Base-by-base conservation (phyloP, 2,329 filamentous ascomycete species). In the Sordariomycetes sp. region DNA sequence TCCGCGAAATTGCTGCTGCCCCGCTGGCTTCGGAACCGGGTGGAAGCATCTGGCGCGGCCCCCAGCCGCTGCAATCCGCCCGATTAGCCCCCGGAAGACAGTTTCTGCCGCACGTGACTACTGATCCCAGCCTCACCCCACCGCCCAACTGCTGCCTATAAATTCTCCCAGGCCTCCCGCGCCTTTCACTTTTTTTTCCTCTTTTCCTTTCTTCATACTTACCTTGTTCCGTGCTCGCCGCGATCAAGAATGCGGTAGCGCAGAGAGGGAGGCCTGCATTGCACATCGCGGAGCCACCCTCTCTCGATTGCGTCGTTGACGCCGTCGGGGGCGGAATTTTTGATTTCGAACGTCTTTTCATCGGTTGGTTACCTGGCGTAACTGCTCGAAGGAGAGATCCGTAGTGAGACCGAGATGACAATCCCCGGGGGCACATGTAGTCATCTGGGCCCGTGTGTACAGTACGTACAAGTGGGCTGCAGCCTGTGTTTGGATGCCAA, bases 271-370 rank as follows among this genome's bases (percentile, higher is more conserved):
- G 70, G 71, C 74, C 76, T 79, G 75, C 76, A 79, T 78, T 76
- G 76, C 76, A 79, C 76, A 76, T 67, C 74, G 76, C 72, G 76
- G 76, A 71, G 74, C 75, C 70, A 65, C 70, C 69, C 71, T 68
- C 66, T 65, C 71, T 77, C 72, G 70, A 77, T 76, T 78, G 75
- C 72, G 40, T 74, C 74, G 78, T 76, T 71, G 71, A 72, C 73
- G 72, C 75, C 76, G 74, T 78, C 71, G 74, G 71, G 70, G 71
- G 72, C 68, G 72, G 50, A 78, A 77, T 76, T 77, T 76, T 77
- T 76, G 74, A 70, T 77, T 65, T 70, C 57, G 54, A 24, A 51
- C 55, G 14, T 58, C 58, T 72, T 78, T 78, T 78, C 76, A 73
- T 77, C 73, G 62, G 24, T 50, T 24, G 54, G 55, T 48, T 51